A percentile compares a stretch with the other conserved stretches of the same genome.
Conservation (phyloP, 2,329 filamentous ascomycete species). For the Coniochaeta sp. region DNA sequence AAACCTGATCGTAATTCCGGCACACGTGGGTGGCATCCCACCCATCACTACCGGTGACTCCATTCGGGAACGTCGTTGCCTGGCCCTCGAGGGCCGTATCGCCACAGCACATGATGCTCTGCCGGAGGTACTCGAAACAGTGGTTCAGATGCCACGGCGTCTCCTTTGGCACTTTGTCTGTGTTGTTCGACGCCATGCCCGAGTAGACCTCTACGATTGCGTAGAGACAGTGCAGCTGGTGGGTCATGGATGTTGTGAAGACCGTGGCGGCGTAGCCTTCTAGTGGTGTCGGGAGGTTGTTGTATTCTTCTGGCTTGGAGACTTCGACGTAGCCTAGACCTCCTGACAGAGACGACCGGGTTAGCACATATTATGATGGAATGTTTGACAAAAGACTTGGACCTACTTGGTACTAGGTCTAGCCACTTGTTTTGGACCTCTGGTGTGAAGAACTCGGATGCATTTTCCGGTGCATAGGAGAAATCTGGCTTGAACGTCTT, state of each 20-base stretch:
- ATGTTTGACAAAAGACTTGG: not conserved
- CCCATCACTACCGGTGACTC: not conserved
- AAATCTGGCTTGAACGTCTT: slow-evolving; percentile 28
- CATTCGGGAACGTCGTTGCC: not conserved
- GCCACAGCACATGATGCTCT: slow-evolving; percentile 6
- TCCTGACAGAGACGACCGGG: slow-evolving; percentile 9
- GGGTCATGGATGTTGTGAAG: slow-evolving; percentile 34
- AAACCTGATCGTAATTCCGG: not conserved
- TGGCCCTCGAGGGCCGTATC: slow-evolving; percentile 8
- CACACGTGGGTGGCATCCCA: not conserved
- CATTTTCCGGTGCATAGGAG: slow-evolving; percentile 27
- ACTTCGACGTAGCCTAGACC: slow-evolving; percentile 32
- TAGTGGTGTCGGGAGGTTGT: slow-evolving; percentile 28
- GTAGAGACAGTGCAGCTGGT: slow-evolving; percentile 35
- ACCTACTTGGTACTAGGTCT: slow-evolving; percentile 27
- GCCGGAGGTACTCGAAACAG: slow-evolving; percentile 9
- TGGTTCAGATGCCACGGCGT: slow-evolving; percentile 6
- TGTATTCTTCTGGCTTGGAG: slow-evolving; percentile 22
- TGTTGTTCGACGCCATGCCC: slow-evolving; percentile 18
- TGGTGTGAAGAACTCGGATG: slow-evolving; percentile 29
- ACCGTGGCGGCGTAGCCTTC: slow-evolving; percentile 22
- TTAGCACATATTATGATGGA: not conserved
- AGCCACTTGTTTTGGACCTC: slow-evolving; percentile 26
- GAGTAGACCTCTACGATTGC: slow-evolving; percentile 29
- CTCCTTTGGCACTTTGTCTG: slow-evolving; percentile 18